A percentile compares a stretch with the other conserved stretches of the same genome.
phyloP scores from a whole-genome alignment of 2,329 filamentous ascomycete genomes.

The Sporothrix variecibatus region DNA sequence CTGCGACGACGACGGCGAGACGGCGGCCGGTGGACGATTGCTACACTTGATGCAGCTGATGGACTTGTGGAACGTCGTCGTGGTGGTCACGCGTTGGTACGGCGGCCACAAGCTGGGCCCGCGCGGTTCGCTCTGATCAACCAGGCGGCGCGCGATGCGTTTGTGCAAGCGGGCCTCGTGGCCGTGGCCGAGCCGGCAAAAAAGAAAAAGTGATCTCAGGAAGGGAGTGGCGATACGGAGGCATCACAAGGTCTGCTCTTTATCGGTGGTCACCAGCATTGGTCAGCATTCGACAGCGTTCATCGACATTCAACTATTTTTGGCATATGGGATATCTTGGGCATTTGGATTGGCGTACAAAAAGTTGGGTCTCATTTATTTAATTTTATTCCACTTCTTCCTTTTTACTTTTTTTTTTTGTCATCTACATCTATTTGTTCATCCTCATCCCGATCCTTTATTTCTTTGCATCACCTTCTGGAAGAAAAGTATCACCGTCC shows the following conservation, averaged over 20 bases:
- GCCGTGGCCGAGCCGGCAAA: slow-evolving; percentile 56
- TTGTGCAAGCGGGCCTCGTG: slow-evolving; percentile 74
- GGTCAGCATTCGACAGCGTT: background rate
- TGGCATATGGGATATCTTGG: background rate
- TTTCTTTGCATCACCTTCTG: background rate
- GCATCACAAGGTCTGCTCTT: background rate
- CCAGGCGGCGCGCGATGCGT: slow-evolving; percentile 76
- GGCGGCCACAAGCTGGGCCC: slow-evolving; percentile 88
- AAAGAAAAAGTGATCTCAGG: slow-evolving; percentile 45
- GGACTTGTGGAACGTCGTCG: slow-evolving; percentile 89
- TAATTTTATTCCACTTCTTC: background rate
- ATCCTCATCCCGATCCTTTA: background rate
- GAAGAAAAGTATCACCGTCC: background rate
- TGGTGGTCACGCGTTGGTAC: slow-evolving; percentile 94
- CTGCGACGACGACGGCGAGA: slow-evolving; percentile 94
- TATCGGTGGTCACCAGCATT: background rate
- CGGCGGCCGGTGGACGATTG: slow-evolving; percentile 81
- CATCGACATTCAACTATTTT: background rate
- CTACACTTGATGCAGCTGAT: slow-evolving; percentile 92
- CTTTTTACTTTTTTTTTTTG: background rate
- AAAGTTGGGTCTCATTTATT: background rate
- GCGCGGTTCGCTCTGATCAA: slow-evolving; percentile 91
- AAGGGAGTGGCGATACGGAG: too few species aligned
- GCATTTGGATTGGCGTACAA: background rate
- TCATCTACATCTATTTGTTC: background rate